These are phyloP conservation scores for Blastobotrys elegans DNA, from an alignment of 1,139 yeast species.

Conservation along the genomic window DNA sequence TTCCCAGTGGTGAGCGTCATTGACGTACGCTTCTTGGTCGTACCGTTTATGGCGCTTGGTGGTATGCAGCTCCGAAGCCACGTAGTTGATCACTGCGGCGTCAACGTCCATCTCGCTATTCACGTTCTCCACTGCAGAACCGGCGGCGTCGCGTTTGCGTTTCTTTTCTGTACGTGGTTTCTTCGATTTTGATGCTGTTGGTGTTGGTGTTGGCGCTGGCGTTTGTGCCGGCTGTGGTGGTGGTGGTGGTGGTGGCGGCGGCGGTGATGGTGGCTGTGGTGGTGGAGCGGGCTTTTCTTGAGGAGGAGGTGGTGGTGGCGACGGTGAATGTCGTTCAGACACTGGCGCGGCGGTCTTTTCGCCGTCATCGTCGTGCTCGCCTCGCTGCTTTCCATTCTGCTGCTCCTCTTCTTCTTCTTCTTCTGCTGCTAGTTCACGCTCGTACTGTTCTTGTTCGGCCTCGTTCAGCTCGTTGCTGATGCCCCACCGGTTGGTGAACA, in stretches of 20 bases:
- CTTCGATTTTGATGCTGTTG: neutral
- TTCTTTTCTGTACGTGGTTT: neutral
- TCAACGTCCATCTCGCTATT: slow-evolving; percentile 41
- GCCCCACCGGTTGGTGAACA: slow-evolving; percentile 13
- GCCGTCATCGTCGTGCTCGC: slow-evolving; percentile 2
- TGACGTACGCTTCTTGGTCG: neutral
- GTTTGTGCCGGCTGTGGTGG: too few relatives aligned
- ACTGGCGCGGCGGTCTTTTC: neutral
- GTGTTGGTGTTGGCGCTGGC: too few relatives aligned
- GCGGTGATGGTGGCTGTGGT: too few relatives aligned
- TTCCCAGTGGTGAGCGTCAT: slow-evolving; percentile 14
- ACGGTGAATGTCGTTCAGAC: neutral
- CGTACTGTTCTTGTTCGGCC: neutral
- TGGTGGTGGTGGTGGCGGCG: neutral
- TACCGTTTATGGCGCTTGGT: neutral
- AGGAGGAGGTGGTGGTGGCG: too few relatives aligned
- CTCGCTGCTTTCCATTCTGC: neutral
- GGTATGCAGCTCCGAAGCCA: slow-evolving; percentile 41
- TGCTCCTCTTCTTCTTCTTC: neutral
- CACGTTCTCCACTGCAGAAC: neutral
- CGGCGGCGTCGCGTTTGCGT: neutral
- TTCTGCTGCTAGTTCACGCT: neutral
- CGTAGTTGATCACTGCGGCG: slow-evolving; percentile 71
- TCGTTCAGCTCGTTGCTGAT: neutral
- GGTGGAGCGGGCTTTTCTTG: too few relatives aligned